Base-by-base conservation (phyloP, 1,284 basidiomycete species). In the Fomitopsis palustris region DNA sequence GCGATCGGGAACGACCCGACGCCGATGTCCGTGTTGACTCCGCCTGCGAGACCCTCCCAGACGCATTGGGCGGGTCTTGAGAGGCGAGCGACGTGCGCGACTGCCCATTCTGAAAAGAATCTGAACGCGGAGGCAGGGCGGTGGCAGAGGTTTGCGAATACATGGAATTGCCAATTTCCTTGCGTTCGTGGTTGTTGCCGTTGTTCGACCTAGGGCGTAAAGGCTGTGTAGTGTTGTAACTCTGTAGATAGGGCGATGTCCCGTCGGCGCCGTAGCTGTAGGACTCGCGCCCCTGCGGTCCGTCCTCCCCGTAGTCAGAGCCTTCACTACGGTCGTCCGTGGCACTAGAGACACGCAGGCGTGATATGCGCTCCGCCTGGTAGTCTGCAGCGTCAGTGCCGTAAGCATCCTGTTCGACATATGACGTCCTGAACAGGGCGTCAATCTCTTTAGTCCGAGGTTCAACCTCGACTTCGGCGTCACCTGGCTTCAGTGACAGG, bases 401-500 rank as follows among this genome's bases (percentile, higher is more conserved):
- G 0, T 65, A 58, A 31, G 70, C 61, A 60, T 74, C 65, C 41
- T 67, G 59, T 63, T 77, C 67, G 56, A 68, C 67, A 23, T 75
- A 74, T 42, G 74, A 74, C 56, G 56, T 19, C 37, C 79, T 78
- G 21, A 57, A 57, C n/a, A 89, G 68, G 5, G 80, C 78, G 29
- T 83, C 79, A 55, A 89, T 80, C 70, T 84, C 84, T 61, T 77
- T 77, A 54, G 73, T 76, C 29, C 81, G 80, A 12, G 89, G 78
- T 6, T 85, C 83, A 19, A 85, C 78, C 56, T 87, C 83, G 49
- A 83, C 84, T 65, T 86, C 86, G 4, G 91, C 86, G 70, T 99
- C 96, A 8, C 96, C 96, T 0, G 93, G 87, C 69, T 93, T 92
- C 23, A 92, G 81, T 8, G 92, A 83, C 59, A 98, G 83, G 75